phyloP scores from a whole-genome alignment of 768 basidiomycete genomes.

The Russula vinacea region DNA sequence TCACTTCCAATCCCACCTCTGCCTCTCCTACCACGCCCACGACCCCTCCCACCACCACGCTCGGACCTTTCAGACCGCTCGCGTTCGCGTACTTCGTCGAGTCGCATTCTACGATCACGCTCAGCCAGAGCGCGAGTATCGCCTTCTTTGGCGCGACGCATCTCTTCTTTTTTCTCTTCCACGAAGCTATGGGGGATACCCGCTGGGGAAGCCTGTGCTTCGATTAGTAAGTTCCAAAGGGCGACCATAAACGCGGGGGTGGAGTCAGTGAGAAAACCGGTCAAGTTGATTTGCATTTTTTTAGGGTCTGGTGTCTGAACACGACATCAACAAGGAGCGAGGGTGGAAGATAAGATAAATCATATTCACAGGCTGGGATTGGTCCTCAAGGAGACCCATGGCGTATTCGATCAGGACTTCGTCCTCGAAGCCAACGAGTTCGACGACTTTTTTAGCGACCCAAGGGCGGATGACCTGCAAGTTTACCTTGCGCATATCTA shows the following conservation, averaged over 20 bases:
- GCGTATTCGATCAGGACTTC: slow-evolving; percentile 97
- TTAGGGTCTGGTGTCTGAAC: slow-evolving; percentile 81
- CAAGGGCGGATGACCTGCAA: slow-evolving; percentile 88
- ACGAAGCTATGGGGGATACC: slow-evolving; percentile 89
- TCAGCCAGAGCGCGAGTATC: slow-evolving; percentile 67
- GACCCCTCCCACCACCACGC: slow-evolving; percentile 52
- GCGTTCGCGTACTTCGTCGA: slow-evolving; percentile 67
- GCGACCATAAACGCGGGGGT: slow-evolving; percentile 84
- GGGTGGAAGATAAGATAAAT: not conserved
- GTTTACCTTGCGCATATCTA: slow-evolving; percentile 96
- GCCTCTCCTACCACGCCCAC: slow-evolving; percentile 54
- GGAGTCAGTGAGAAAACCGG: slow-evolving; percentile 86
- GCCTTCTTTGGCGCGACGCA: slow-evolving; percentile 63
- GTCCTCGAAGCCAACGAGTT: slow-evolving; percentile 91
- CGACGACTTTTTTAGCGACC: slow-evolving; percentile 90
- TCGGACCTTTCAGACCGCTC: slow-evolving; percentile 49
- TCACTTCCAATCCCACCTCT: slow-evolving; percentile 48
- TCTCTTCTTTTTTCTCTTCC: slow-evolving; percentile 89
- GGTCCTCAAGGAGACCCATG: slow-evolving; percentile 89
- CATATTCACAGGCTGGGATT: slow-evolving; percentile 66
- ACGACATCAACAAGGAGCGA: slow-evolving; percentile 14
- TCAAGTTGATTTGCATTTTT: slow-evolving; percentile 93
- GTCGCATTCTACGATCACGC: slow-evolving; percentile 60
- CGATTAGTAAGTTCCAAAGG: slow-evolving; percentile 89
- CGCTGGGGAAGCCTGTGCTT: slow-evolving; percentile 84